These are phyloP conservation scores for Dentipellis sp. DNA, from an alignment of 768 basidiomycete species.

Conservation along the genomic window DNA sequence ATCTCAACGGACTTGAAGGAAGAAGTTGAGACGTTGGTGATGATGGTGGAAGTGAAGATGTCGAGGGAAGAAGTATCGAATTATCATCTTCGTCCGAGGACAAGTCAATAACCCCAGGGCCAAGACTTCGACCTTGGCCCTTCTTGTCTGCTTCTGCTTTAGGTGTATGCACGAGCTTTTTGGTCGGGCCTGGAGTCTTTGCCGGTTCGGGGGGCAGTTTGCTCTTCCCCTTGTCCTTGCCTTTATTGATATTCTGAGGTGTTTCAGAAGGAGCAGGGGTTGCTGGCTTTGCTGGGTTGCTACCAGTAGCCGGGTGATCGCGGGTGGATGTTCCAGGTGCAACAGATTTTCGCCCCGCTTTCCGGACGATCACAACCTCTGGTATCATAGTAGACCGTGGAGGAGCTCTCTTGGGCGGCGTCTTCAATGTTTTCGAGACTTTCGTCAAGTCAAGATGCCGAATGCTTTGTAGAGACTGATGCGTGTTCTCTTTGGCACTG, in stretches of 20 bases:
- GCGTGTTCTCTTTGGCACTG: neutral
- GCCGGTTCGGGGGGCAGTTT: neutral
- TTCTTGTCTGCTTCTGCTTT: neutral
- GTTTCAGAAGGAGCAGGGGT: no score
- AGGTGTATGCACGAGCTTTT: neutral
- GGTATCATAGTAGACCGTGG: constrained; percentile 3
- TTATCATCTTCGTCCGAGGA: constrained; percentile 4
- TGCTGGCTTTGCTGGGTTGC: no score
- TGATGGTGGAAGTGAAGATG: neutral
- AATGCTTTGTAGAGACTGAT: no score
- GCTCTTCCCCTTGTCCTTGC: neutral
- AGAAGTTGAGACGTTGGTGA: no score
- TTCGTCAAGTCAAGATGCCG: neutral
- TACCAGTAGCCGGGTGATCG: no score
- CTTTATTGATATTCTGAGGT: neutral
- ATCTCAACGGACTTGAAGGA: no score
- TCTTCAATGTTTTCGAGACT: neutral
- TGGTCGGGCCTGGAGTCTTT: neutral
- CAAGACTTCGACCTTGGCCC: neutral
- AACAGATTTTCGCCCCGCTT: neutral
- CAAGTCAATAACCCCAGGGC: neutral
- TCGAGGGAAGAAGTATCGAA: neutral
- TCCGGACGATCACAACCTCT: neutral
- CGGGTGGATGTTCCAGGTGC: neutral
- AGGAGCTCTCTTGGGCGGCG: neutral